Conservation (phyloP, 2,329 filamentous ascomycete genomes). For the Hirsutella rhossiliensis region DNA sequence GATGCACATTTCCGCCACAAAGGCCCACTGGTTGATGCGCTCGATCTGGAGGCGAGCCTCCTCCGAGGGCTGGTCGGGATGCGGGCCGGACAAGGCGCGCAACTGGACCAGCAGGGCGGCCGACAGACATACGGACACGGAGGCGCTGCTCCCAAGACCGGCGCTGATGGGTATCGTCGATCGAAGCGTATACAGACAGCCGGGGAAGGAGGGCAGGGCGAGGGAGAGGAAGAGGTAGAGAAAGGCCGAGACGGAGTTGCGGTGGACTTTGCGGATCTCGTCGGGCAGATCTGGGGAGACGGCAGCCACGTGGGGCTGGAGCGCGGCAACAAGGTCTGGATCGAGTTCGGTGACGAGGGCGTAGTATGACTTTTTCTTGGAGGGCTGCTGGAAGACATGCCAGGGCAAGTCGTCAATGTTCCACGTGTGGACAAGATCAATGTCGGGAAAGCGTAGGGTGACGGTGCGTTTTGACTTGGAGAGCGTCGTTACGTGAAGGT, state of each 20-base stretch:
- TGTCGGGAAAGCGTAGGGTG: conserved; percentile 80
- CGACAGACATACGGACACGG: conserved; percentile 79
- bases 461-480: conserved; percentile 87
- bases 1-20: conserved; percentile 93
- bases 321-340: conserved; percentile 63
- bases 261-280: conserved; percentile 71
- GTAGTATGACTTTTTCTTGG: conserved; percentile 93
- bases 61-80: conserved; percentile 77
- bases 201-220: conserved; percentile 64
- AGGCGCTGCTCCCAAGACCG: conserved; percentile 87
- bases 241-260: conserved; percentile 71
- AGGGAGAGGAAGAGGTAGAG: conserved; percentile 88
- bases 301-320: conserved; percentile 64
- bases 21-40: conserved; percentile 95
- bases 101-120: conserved; percentile 79
- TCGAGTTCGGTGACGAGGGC: conserved; percentile 78
- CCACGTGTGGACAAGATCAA: conserved; percentile 84
- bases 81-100: conserved; percentile 76
- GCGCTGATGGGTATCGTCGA: conserved; percentile 90
- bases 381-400: conserved; percentile 64
- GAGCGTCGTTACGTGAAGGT: conserved; percentile 87
- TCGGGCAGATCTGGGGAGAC: conserved; percentile 58
- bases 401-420: conserved; percentile 87
- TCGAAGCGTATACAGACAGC: conserved; percentile 79
- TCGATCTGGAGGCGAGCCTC: conserved; percentile 88